These are phyloP conservation scores for Podaxis sp. DNA, from an alignment of 768 basidiomycete species.

Conservation along the genomic window DNA sequence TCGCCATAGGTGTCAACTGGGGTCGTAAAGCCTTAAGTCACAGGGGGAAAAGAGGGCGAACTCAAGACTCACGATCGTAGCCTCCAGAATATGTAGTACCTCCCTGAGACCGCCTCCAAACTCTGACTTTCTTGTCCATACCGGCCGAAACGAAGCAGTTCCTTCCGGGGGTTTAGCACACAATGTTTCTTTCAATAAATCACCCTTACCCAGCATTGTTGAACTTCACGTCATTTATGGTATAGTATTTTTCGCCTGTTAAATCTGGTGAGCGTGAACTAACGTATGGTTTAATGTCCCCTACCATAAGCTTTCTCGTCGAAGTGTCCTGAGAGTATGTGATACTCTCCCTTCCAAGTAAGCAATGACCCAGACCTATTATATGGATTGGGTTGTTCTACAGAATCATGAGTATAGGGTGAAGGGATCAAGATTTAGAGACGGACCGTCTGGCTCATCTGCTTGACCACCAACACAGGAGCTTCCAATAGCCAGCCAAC, in stretches of 20 bases:
- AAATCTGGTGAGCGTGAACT: background rate
- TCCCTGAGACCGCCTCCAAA: conserved; percentile 2
- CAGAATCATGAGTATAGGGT: background rate
- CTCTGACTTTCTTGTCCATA: conserved; percentile 10
- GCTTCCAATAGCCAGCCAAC: conserved; percentile 42
- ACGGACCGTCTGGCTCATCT: conserved; percentile 30
- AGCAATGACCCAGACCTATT: conserved; percentile 48
- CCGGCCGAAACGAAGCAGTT: conserved; percentile 14
- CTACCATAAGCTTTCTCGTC: conserved; percentile 7
- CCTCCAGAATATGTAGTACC: conserved; percentile 6
- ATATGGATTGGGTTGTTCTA: conserved; percentile 38
- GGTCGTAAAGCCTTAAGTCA: background rate
- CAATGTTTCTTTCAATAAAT: background rate
- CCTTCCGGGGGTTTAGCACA: background rate
- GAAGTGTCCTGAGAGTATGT: conserved; percentile 22
- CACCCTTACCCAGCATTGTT: conserved; percentile 43
- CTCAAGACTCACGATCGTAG: conserved; percentile 8
- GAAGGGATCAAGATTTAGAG: conserved; percentile 10
- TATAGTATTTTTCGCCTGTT: conserved; percentile 42
- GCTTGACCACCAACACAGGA: conserved; percentile 43
- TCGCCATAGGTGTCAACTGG: conserved; percentile 14
- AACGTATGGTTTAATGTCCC: conserved; percentile 13
- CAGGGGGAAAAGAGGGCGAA: background rate
- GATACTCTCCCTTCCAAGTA: conserved; percentile 30
- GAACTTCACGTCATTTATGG: conserved; percentile 55